Evolutionary conservation across 2,329 filamentous ascomycete species (phyloP), one percentile per base, ranked within the genome.

Genomic region (Cordyceps cicadae): DNA sequence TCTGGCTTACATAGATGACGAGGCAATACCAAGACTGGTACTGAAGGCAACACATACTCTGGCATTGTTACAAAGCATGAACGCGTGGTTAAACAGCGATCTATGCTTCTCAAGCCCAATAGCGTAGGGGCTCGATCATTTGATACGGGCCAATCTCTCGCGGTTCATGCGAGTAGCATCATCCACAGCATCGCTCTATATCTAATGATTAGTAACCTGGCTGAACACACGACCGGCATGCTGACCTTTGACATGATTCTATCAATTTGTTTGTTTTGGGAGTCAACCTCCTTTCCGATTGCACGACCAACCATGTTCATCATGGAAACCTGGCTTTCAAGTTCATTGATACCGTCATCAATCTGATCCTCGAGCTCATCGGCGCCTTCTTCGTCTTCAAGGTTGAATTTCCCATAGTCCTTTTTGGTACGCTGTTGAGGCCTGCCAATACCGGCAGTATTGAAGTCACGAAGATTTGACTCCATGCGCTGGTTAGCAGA

Each of bases 131-230:
- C 39, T n/a, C 19, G 26, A 32, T 39, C 45, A 77, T 61, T 70
- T 76, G 62, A 87, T 86, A 54, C 87, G 81, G 68, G 88, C 85
- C 72, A 92, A 72, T 66, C 85, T 82, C 68, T 87, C 85, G 65
- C 88, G 81, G 77, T 92, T 92, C 82, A 90, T 85, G 62, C 85
- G 85, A 68, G 93, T 89, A 70, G 88, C 84, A 66, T 93, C 89
- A 72, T 92, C 89, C 66, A 96, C 89, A 67, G 80, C 82, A 71
- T 96, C 91, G 75, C 87, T 93, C 90, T 90, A 72, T 59, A 58
- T 51, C 12, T 41, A 50, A 48, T 26, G 37, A 63, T 76, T 70
- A 78, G 72, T 48, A 50, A 37, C 26, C 54, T 61, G 37, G 21
- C 57, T 14, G 26, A 8, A 14, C 43, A 24, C 21, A n/a, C 26